phyloP scores from a whole-genome alignment of 306 rosid species.

The Cicer pinnatifidum region DNA sequence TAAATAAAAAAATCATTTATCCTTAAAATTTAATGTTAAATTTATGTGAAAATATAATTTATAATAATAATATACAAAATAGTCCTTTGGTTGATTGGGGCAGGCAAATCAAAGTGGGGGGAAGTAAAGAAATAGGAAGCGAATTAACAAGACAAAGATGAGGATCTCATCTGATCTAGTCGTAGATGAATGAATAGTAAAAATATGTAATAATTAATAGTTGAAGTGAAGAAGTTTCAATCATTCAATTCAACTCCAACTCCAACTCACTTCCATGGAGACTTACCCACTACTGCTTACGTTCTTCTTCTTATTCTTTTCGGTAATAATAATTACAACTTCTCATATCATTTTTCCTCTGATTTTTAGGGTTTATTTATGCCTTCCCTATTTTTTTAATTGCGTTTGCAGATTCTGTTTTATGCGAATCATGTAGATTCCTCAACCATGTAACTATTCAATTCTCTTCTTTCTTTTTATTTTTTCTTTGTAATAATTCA shows the following conservation, averaged over 20 bases:
- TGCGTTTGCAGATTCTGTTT: conserved; percentile 55
- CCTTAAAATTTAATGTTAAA: too few relatives aligned
- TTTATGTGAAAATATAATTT: too few relatives aligned
- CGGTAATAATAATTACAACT: background rate
- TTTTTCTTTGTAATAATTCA: background rate
- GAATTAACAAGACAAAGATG: too few relatives aligned
- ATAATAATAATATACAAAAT: too few relatives aligned
- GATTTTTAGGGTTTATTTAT: conserved; percentile 22
- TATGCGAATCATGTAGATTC: conserved; percentile 30
- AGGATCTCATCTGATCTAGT: too few relatives aligned
- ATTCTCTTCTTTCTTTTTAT: conserved; percentile 10
- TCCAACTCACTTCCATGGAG: background rate
- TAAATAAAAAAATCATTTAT: too few relatives aligned
- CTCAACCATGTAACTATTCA: conserved; percentile 52
- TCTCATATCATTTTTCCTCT: background rate
- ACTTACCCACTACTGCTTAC: background rate
- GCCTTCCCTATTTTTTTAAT: background rate
- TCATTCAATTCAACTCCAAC: background rate
- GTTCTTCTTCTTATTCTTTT: background rate
- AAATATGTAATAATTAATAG: too few relatives aligned
- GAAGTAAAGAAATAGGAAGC: too few relatives aligned
- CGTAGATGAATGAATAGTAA: too few relatives aligned
- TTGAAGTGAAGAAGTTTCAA: too few relatives aligned
- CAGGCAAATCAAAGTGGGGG: too few relatives aligned
- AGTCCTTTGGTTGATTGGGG: too few relatives aligned